Conservation (phyloP, 768 basidiomycete species). For the Lactarius tabidus region DNA sequence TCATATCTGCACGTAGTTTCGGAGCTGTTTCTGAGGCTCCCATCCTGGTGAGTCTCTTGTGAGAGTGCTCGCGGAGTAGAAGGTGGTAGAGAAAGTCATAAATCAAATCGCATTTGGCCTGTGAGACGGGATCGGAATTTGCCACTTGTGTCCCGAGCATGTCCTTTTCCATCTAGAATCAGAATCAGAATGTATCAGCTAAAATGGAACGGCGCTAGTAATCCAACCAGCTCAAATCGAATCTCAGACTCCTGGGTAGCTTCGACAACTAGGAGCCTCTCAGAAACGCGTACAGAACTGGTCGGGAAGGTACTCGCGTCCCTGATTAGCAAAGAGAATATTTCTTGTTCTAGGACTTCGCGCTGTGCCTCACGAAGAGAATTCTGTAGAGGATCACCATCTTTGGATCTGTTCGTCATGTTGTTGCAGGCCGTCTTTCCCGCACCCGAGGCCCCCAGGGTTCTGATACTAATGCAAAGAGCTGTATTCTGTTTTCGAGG, state of each 20-base stretch:
- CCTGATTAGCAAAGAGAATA: conserved; percentile 66
- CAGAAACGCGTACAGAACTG: conserved; percentile 72
- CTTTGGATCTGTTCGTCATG: not conserved
- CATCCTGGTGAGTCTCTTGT: conserved; percentile 43
- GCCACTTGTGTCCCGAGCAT: conserved; percentile 3
- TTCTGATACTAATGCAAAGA: conserved; percentile 54
- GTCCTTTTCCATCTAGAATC: conserved; percentile 33
- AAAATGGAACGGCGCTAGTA: not conserved
- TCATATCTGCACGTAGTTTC: conserved; percentile 16
- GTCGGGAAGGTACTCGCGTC: conserved; percentile 77
- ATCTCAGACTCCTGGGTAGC: conserved; percentile 68
- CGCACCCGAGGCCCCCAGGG: conserved; percentile 34
- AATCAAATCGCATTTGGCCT: conserved; percentile 58
- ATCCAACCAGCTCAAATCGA: conserved; percentile 64
- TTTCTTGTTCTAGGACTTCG: conserved; percentile 77
- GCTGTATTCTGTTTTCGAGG: conserved; percentile 61
- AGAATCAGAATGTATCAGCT: not conserved
- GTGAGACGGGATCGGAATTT: conserved; percentile 10
- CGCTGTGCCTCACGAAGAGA: conserved; percentile 57
- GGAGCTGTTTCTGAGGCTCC: conserved; percentile 29
- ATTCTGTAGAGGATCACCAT: conserved; percentile 37
- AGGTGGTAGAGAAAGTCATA: conserved; percentile 61
- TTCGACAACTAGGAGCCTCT: conserved; percentile 71
- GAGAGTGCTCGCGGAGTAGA: conserved; percentile 55
- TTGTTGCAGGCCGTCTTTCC: conserved; percentile 13